Conservation (phyloP, 2,329 filamentous ascomycete species). For the Acarospora socialis region DNA sequence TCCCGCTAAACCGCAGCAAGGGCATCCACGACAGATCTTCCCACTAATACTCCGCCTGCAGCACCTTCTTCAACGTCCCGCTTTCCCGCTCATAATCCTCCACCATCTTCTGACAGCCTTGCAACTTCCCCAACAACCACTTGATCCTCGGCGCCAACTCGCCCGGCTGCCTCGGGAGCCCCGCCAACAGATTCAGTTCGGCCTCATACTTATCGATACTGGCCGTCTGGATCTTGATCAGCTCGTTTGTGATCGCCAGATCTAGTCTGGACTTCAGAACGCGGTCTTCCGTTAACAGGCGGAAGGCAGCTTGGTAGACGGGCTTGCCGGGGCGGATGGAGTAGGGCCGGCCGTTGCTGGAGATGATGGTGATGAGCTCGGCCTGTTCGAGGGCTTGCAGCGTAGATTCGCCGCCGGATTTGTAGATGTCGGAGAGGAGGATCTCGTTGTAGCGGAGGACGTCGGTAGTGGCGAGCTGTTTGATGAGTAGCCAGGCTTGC, state of each 20-base stretch:
- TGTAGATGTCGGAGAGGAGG: slow-evolving; percentile 62
- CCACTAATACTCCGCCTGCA: slow-evolving; percentile 38
- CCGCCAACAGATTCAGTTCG: slow-evolving; percentile 59
- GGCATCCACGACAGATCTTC: too few species aligned
- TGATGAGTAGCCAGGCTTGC: slow-evolving; percentile 85
- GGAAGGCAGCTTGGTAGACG: slow-evolving; percentile 74
- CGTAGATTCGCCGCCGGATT: slow-evolving; percentile 55
- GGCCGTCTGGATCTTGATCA: slow-evolving; percentile 57
- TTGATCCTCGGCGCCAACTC: slow-evolving; percentile 52
- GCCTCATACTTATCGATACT: slow-evolving; percentile 65
- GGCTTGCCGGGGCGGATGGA: slow-evolving; percentile 69
- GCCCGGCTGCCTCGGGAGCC: slow-evolving; percentile 53
- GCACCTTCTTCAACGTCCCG: slow-evolving; percentile 53
- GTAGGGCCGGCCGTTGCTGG: slow-evolving; percentile 61
- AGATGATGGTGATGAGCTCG: slow-evolving; percentile 68
- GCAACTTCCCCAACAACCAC: slow-evolving; percentile 62
- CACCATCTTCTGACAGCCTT: slow-evolving; percentile 60
- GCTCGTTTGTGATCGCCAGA: slow-evolving; percentile 52
- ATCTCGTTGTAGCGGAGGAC: slow-evolving; percentile 73
- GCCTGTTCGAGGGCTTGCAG: slow-evolving; percentile 70
- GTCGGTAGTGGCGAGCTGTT: slow-evolving; percentile 54
- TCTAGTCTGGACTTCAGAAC: slow-evolving; percentile 63
- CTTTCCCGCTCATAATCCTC: slow-evolving; percentile 60
- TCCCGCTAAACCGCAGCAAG: too few species aligned
- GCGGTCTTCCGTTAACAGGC: slow-evolving; percentile 52